phyloP scores from a whole-genome alignment of 1,139 yeast species.

The Lodderomyces elongisporus region DNA sequence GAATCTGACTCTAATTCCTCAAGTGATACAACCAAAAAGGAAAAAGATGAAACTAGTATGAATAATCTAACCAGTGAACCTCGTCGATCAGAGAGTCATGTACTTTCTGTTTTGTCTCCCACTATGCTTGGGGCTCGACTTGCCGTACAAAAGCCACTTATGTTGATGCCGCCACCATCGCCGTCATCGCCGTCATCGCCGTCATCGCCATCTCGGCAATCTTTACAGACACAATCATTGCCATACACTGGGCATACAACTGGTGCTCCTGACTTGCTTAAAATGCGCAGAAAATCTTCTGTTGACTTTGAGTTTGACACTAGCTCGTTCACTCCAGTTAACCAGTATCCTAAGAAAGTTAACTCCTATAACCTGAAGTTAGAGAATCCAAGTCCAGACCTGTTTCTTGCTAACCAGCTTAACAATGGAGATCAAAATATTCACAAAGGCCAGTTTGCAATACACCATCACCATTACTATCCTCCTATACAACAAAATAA shows the following conservation, averaged over 20 bases:
- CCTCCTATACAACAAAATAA: constrained; percentile 3
- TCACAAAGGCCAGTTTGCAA: constrained; percentile 46
- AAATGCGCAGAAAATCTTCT: background rate
- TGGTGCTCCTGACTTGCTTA: too few species aligned
- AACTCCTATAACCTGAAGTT: background rate
- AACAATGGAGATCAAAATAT: constrained; percentile 11
- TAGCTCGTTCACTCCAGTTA: constrained; percentile 9
- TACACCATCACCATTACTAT: constrained; percentile 46
- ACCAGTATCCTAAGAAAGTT: background rate
- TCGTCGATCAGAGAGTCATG: constrained; percentile 4
- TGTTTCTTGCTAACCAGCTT: background rate
- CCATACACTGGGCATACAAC: background rate
- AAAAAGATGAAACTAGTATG: too few species aligned
- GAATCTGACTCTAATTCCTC: too few species aligned
- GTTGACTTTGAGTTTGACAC: constrained; percentile 24
- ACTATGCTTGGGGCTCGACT: constrained; percentile 37
- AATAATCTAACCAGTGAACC: too few species aligned
- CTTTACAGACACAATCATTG: background rate
- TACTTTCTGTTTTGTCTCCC: constrained; percentile 24
- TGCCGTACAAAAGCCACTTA: constrained; percentile 24
- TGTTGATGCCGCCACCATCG: constrained; percentile 23
- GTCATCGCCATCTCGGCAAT: background rate
- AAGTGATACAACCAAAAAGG: too few species aligned
- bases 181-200: background rate
- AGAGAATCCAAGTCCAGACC: background rate